Conservation (phyloP, 805 yeast species). For the Metschnikowia reukaufii region DNA sequence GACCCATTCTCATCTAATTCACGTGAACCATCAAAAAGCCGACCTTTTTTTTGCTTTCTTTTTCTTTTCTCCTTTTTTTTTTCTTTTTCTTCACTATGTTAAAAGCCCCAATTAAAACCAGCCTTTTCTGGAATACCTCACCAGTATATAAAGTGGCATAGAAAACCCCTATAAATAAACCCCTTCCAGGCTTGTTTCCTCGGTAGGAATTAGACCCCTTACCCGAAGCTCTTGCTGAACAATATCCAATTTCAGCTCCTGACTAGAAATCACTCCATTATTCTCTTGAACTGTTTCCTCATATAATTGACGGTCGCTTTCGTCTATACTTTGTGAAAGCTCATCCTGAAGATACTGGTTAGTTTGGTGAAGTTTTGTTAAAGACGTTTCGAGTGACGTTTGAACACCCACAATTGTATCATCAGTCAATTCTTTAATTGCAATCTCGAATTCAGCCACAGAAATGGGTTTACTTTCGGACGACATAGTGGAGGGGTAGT, state of each 20-base stretch:
- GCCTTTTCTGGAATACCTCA: too few species aligned
- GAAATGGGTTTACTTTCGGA: conserved; percentile 25
- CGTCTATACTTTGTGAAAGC: conserved; percentile 28
- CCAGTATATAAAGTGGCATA: not conserved
- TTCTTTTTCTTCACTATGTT: too few species aligned
- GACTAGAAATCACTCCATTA: conserved; percentile 51
- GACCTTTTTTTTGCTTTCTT: too few species aligned
- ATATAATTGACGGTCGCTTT: conserved; percentile 51
- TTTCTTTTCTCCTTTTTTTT: too few species aligned
- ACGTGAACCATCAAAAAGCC: too few species aligned
- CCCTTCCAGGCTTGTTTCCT: conserved; percentile 7
- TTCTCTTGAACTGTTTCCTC: conserved; percentile 59
- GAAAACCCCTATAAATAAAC: conserved; percentile 7
- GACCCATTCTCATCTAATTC: too few species aligned
- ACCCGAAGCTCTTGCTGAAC: conserved; percentile 48
- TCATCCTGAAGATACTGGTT: conserved; percentile 49
- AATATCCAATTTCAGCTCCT: conserved; percentile 44
- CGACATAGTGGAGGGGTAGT: conserved; percentile 23
- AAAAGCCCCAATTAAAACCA: too few species aligned
- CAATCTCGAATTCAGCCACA: conserved; percentile 45
- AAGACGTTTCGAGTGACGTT: conserved; percentile 26
- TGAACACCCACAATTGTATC: conserved; percentile 26
- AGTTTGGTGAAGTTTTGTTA: conserved; percentile 46
- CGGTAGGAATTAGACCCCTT: conserved; percentile 29
- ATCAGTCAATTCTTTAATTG: conserved; percentile 54